phyloP scores from a whole-genome alignment of 2,329 filamentous ascomycete species.

The Alternaria consortialis region DNA sequence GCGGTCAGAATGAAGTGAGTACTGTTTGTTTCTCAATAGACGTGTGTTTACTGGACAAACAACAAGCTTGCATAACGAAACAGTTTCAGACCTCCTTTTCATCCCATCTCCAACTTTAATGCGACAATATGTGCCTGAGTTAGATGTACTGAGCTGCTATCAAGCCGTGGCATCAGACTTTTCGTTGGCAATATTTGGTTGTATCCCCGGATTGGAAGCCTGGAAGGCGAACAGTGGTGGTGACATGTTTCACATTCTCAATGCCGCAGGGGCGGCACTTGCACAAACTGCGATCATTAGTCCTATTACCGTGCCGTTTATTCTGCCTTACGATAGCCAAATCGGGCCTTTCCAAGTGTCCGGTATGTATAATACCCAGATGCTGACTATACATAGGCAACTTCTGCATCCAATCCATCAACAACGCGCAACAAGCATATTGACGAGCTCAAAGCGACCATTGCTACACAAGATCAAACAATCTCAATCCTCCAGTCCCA shows the following conservation, averaged over 20 bases:
- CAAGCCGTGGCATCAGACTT: background rate
- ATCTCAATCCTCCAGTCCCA: slow-evolving; percentile 48
- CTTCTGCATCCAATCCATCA: slow-evolving; percentile 24
- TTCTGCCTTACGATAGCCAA: background rate
- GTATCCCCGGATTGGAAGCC: background rate
- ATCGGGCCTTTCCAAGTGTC: background rate
- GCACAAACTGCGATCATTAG: background rate
- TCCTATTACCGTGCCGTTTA: background rate
- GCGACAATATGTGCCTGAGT: slow-evolving; percentile 28
- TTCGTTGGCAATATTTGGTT: background rate
- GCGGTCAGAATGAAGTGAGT: slow-evolving; percentile 44
- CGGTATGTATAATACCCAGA: background rate
- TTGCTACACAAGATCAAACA: slow-evolving; percentile 42
- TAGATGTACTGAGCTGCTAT: slow-evolving; percentile 20
- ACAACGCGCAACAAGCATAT: slow-evolving; percentile 30
- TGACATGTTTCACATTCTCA: slow-evolving; percentile 8
- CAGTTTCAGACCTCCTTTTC: slow-evolving; percentile 34
- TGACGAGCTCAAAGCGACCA: slow-evolving; percentile 42
- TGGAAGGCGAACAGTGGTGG: background rate
- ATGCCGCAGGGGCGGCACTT: background rate
- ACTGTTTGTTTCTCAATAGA: slow-evolving; percentile 28
- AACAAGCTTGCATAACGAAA: slow-evolving; percentile 35
- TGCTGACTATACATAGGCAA: slow-evolving; percentile 30
- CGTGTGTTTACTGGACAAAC: slow-evolving; percentile 28
- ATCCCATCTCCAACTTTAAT: slow-evolving; percentile 19